Conservation (phyloP, 257 asterid species). For the Jaltomata sinuosa region DNA sequence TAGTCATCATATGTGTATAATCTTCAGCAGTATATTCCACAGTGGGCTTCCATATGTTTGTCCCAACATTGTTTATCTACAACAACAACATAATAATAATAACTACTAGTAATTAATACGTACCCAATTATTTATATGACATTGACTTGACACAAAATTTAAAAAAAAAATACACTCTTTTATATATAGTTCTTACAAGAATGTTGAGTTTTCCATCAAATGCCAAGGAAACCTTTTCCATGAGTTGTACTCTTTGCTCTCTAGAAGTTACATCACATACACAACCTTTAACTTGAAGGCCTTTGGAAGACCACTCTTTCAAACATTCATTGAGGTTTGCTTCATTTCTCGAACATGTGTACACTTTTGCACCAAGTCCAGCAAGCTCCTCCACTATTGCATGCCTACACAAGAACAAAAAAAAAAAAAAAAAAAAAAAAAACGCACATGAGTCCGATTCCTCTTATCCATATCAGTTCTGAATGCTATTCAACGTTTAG, state of each 20-base stretch:
- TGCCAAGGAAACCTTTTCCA: slow-evolving; percentile 26
- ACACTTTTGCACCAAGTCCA: slow-evolving; percentile 44
- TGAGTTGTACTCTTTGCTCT: slow-evolving; percentile 34
- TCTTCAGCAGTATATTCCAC: slow-evolving; percentile 70
- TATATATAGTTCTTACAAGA: slow-evolving; percentile 33
- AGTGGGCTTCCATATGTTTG: slow-evolving; percentile 77
- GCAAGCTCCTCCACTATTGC: slow-evolving; percentile 68
- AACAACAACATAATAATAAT: too few species aligned
- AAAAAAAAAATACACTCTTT: too few species aligned
- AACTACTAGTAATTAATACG: too few species aligned
- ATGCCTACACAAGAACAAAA: too few species aligned
- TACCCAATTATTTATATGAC: too few species aligned
- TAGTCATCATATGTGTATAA: slow-evolving; percentile 58
- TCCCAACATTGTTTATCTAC: slow-evolving; percentile 88
- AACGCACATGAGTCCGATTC: too few species aligned
- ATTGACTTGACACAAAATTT: too few species aligned
- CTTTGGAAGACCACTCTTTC: slow-evolving; percentile 53
- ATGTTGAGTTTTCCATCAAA: slow-evolving; percentile 59
- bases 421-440: neutral
- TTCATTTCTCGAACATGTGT: slow-evolving; percentile 54
- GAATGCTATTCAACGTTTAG: too few species aligned
- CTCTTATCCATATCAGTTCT: too few species aligned
- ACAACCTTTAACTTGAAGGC: slow-evolving; percentile 40
- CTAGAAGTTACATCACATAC: slow-evolving; percentile 38
- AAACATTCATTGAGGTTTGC: slow-evolving; percentile 25